These are phyloP conservation scores for Meyerozyma carpophila DNA, from an alignment of 1,139 yeast species.

Conservation along the genomic window DNA sequence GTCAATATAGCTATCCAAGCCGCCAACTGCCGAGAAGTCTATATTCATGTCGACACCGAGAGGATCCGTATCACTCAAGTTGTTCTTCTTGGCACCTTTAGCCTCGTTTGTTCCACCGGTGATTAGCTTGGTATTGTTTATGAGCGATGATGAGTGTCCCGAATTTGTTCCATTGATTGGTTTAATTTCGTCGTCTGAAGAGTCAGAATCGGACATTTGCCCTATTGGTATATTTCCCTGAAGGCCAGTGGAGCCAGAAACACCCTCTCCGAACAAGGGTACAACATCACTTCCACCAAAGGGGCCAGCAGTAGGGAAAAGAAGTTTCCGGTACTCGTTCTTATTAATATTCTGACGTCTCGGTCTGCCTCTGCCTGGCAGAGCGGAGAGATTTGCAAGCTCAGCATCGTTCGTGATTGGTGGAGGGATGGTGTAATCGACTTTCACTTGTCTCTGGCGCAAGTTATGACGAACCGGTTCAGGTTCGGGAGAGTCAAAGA, in stretches of 20 bases:
- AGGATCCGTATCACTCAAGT: constrained; percentile 89
- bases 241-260: constrained; percentile 30
- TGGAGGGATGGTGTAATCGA: constrained; percentile 84
- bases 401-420: constrained; percentile 55
- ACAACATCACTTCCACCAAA: constrained; percentile 90
- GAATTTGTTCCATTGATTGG: constrained; percentile 28
- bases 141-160: background rate
- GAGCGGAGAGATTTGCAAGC: constrained; percentile 12
- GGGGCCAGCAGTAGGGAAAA: constrained; percentile 95
- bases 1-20: constrained; percentile 81
- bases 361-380: constrained; percentile 21
- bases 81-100: constrained; percentile 51
- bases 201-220: constrained; percentile 51
- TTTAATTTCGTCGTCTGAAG: constrained; percentile 59
- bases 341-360: constrained; percentile 26
- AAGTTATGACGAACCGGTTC: constrained; percentile 54
- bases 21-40: constrained; percentile 89
- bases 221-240: constrained; percentile 45
- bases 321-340: constrained; percentile 50
- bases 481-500: constrained; percentile 49
- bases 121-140: constrained; percentile 24
- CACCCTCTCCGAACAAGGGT: constrained; percentile 63
- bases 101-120: constrained; percentile 29
- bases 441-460: constrained; percentile 66
- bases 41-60: constrained; percentile 90